A percentile compares a stretch with the other conserved stretches of the same genome.
Evolutionary conservation across 2,329 filamentous ascomycete species (phyloP).

Genomic region (Trichophyton rubrum): DNA sequence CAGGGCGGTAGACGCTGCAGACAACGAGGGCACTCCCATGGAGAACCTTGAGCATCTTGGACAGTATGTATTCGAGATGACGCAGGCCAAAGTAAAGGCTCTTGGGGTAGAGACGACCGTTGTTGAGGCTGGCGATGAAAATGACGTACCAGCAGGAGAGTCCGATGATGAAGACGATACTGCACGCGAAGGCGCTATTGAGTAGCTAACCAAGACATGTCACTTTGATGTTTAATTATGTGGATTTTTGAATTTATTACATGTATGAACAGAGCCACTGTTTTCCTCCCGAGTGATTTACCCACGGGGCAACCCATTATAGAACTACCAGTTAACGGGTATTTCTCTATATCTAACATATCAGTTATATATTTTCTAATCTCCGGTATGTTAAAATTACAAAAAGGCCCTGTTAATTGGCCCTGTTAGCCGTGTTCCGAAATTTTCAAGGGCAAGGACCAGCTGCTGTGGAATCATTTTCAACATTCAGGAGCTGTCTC

Average conservation of each 20-base stretch:
- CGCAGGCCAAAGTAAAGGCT: slow-evolving; percentile 53
- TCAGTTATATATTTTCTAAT: too few relatives aligned
- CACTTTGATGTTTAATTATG: neutral
- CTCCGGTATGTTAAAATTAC: too few relatives aligned
- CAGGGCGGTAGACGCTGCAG: slow-evolving; percentile 32
- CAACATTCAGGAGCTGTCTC: neutral
- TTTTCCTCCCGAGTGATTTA: neutral
- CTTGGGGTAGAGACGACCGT: slow-evolving; percentile 36
- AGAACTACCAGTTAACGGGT: too few relatives aligned
- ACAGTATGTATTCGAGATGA: slow-evolving; percentile 96
- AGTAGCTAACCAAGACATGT: neutral
- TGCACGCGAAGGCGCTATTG: slow-evolving; percentile 5
- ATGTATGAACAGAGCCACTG: neutral
- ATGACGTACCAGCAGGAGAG: slow-evolving; percentile 23
- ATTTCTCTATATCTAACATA: neutral
- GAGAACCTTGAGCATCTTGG: slow-evolving; percentile 86
- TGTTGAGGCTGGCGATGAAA: slow-evolving; percentile 18
- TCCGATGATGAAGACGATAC: slow-evolving; percentile 19
- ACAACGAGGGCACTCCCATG: slow-evolving; percentile 54
- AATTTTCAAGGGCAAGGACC: neutral
- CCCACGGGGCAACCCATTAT: neutral
- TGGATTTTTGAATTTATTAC: neutral
- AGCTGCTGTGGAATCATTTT: neutral
- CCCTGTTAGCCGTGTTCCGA: neutral
- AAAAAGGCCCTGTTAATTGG: neutral